Conservation (phyloP, 441 rosid genomes). For the Croton laevigatus region DNA sequence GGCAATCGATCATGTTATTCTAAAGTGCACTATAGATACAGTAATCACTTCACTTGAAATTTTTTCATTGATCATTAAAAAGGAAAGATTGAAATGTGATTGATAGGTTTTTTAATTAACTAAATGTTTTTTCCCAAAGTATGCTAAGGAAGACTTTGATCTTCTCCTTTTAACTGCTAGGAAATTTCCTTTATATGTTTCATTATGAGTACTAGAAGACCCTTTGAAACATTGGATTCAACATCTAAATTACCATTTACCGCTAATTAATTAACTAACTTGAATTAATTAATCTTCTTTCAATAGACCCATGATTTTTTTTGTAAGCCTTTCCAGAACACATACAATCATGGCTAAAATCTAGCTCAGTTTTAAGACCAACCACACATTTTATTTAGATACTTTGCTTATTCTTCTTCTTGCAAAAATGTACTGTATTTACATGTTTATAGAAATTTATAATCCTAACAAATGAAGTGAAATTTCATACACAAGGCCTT, state of each 20-base stretch:
- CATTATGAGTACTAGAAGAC: constrained; percentile 26
- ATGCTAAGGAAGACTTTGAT: constrained; percentile 3
- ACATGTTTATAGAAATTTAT: too few relatives aligned
- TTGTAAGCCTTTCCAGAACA: background rate
- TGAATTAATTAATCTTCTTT: background rate
- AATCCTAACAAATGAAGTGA: background rate
- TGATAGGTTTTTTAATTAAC: background rate
- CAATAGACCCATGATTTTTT: background rate
- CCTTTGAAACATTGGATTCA: constrained; percentile 17
- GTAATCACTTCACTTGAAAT: too few relatives aligned
- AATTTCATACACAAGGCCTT: background rate
- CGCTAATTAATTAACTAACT: background rate
- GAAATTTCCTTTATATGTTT: constrained; percentile 38
- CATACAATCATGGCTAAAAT: background rate
- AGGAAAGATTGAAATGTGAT: background rate
- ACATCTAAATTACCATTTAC: background rate
- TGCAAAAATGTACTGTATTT: background rate
- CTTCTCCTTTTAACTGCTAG: constrained; percentile 15
- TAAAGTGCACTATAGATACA: too few relatives aligned
- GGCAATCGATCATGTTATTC: too few relatives aligned
- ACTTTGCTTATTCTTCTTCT: background rate
- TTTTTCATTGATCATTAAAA: background rate
- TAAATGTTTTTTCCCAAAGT: background rate
- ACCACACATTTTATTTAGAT: background rate
- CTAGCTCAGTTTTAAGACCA: background rate